Evolutionary conservation across 768 basidiomycete species (phyloP).

Genomic region (Lactifluus piperatus): DNA sequence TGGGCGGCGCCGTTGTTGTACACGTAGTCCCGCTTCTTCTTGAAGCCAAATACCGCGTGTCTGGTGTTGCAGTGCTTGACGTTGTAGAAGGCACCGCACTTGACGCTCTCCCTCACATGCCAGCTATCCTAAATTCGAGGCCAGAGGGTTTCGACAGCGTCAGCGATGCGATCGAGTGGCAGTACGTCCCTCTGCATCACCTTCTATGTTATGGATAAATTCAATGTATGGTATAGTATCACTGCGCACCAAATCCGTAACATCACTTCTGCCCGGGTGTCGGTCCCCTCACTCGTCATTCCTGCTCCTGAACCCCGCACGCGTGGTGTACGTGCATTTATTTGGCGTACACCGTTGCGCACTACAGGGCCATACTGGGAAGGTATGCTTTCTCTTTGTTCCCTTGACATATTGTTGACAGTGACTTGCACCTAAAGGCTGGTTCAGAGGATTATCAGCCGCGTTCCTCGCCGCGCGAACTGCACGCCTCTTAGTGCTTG

Average conservation of each 20-base stretch:
- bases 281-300: constrained; percentile 71
- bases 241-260: constrained; percentile 79
- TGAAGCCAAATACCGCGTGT: constrained; percentile 56
- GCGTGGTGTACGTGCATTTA: constrained; percentile 35
- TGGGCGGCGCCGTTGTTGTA: constrained; percentile 89
- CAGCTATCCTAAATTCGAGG: constrained; percentile 71
- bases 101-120: constrained; percentile 91
- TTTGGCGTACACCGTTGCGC: constrained; percentile 79
- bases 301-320: constrained; percentile 31
- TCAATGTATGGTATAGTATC: constrained; percentile 39
- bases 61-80: constrained; percentile 75
- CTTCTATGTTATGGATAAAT: not conserved
- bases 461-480: constrained; percentile 70
- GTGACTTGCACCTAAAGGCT: constrained; percentile 43
- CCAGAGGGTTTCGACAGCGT: constrained; percentile 79
- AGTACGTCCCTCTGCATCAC: constrained; percentile 45
- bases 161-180: constrained; percentile 91
- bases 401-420: not conserved
- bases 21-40: constrained; percentile 60
- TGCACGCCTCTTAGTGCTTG: constrained; percentile 82
- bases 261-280: constrained; percentile 72
- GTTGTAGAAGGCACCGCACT: constrained; percentile 92
- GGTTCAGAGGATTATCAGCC: constrained; percentile 81
- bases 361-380: constrained; percentile 87
- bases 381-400: constrained; percentile 40